Percentiles rank a stretch among this genome's conserved stretches.
Conservation (phyloP, 1,139 yeast genomes). For the Meyerozyma elateridarum region DNA sequence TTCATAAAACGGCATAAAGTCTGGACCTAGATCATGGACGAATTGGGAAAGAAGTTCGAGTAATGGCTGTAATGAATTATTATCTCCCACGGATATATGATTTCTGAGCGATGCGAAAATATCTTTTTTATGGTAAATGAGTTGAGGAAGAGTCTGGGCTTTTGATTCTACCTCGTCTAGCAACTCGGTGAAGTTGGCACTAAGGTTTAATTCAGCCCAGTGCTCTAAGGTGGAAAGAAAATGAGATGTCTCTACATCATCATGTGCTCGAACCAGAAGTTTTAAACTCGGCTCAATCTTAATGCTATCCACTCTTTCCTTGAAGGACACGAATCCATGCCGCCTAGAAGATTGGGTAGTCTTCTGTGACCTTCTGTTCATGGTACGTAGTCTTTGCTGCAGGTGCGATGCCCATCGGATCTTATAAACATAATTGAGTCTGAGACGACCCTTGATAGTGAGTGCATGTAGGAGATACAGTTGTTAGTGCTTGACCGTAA, state of each 20-base stretch:
- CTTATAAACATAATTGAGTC: slow-evolving; percentile 2
- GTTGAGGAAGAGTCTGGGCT: slow-evolving; percentile 73
- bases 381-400: neutral
- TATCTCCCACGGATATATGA: slow-evolving; percentile 55
- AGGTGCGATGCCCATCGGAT: slow-evolving; percentile 4
- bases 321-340: slow-evolving; percentile 68
- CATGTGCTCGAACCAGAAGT: slow-evolving; percentile 60
- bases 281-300: slow-evolving; percentile 79
- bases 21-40: slow-evolving; percentile 90
- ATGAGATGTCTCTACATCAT: slow-evolving; percentile 70
- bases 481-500: neutral
- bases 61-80: slow-evolving; percentile 72
- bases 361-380: slow-evolving; percentile 18
- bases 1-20: slow-evolving; percentile 69
- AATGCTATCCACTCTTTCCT: slow-evolving; percentile 77
- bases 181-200: slow-evolving; percentile 67
- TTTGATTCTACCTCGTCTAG: slow-evolving; percentile 49
- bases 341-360: slow-evolving; percentile 55
- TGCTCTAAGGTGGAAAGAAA: slow-evolving; percentile 74
- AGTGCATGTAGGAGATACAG: too few relatives aligned
- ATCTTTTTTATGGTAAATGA: slow-evolving; percentile 62
- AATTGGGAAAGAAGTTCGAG: slow-evolving; percentile 80
- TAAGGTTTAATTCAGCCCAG: slow-evolving; percentile 84
- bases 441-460: slow-evolving; percentile 1
- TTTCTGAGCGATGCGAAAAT: slow-evolving; percentile 53